Evolutionary conservation across 208 protist genomes (phyloP).

Genomic region (Endotrypanum monterogeii): DNA sequence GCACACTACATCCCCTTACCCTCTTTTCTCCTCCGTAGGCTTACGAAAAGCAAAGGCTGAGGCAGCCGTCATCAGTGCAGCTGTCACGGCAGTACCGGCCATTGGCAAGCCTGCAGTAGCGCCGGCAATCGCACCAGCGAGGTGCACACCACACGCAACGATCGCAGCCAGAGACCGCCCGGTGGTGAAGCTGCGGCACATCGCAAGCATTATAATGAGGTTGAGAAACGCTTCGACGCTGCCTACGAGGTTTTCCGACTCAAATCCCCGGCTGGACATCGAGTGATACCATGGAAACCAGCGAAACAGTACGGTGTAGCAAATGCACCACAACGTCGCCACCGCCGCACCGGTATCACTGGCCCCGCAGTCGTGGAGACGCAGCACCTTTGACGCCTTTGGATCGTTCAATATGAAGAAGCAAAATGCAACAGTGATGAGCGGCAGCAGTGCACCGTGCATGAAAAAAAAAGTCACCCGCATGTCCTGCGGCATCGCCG

Average conservation of each 20-base stretch:
- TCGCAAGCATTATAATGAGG: conserved; percentile 47
- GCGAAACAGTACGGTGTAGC: conserved; percentile 59
- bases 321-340: conserved; percentile 57
- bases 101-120: conserved; percentile 12
- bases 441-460: conserved; percentile 43
- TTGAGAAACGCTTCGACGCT: conserved; percentile 54
- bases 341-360: conserved; percentile 41
- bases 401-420: conserved; percentile 54
- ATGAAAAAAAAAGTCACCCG: conserved; percentile 23
- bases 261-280: conserved; percentile 60
- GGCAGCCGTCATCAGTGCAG: conserved; percentile 11
- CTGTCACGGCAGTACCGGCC: conserved; percentile 6
- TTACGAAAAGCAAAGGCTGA: conserved; percentile 7
- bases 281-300: conserved; percentile 79
- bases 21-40: not conserved
- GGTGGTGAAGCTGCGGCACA: conserved; percentile 44
- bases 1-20: conserved; percentile 10
- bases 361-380: conserved; percentile 37
- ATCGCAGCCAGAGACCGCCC: conserved; percentile 1
- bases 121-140: conserved; percentile 15
- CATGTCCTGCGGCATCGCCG: conserved; percentile 25
- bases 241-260: conserved; percentile 41
- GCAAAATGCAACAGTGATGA: conserved; percentile 54
- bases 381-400: conserved; percentile 56
- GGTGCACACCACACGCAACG: conserved; percentile 14